phyloP scores from a whole-genome alignment of 768 basidiomycete species.

The Gyrodon lividus region DNA sequence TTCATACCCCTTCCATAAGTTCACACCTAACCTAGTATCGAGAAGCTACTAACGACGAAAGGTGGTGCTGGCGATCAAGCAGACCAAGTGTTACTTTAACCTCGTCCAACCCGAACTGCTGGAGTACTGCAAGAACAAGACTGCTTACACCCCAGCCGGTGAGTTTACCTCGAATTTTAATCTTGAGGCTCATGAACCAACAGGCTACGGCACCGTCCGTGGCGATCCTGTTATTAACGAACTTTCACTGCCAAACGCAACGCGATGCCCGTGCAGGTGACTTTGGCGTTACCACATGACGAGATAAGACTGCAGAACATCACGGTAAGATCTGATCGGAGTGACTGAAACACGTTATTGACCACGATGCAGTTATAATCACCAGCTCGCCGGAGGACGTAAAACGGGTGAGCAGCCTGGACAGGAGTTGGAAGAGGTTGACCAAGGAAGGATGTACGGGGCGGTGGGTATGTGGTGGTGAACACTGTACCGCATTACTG shows the following conservation, averaged over 20 bases:
- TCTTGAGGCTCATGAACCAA: slow-evolving; percentile 3
- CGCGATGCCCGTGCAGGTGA: slow-evolving; percentile 28
- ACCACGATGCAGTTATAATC: slow-evolving; percentile 27
- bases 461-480: too few relatives aligned
- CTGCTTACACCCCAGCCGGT: slow-evolving; percentile 64
- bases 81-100: too few relatives aligned
- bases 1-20: too few relatives aligned
- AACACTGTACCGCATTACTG: too few relatives aligned
- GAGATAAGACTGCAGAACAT: slow-evolving; percentile 37
- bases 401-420: slow-evolving; percentile 29
- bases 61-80: too few relatives aligned
- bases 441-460: slow-evolving; percentile 37
- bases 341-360: slow-evolving; percentile 6
- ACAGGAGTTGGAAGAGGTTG: slow-evolving; percentile 34
- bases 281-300: slow-evolving; percentile 29
- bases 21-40: too few relatives aligned
- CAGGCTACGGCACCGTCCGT: slow-evolving; percentile 26
- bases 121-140: slow-evolving; percentile 55
- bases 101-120: slow-evolving; percentile 52
- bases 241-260: slow-evolving; percentile 31
- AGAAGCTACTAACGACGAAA: too few relatives aligned
- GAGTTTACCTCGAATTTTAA: slow-evolving; percentile 1
- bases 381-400: slow-evolving; percentile 34
- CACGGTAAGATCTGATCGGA: slow-evolving; percentile 35
- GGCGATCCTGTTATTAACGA: slow-evolving; percentile 27